Percentiles rank a stretch among this genome's conserved stretches.
phyloP scores from a whole-genome alignment of 2,329 filamentous ascomycete genomes.

The Malbranchea zuffiana region DNA sequence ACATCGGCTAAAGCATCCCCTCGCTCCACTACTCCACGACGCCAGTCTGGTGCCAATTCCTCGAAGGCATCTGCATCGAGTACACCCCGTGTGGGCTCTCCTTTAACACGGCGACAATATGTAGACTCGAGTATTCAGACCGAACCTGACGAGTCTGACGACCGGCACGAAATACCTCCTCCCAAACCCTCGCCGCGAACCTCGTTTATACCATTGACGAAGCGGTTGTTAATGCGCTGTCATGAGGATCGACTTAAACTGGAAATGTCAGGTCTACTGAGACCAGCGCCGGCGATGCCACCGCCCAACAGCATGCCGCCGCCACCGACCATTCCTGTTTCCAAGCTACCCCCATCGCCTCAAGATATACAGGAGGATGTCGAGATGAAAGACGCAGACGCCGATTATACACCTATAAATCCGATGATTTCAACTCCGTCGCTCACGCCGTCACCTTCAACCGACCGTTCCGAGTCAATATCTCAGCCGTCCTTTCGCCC shows the following conservation, averaged over 20 bases:
- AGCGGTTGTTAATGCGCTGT: conserved; percentile 34
- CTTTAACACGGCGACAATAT: conserved; percentile 23
- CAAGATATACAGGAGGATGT: conserved; percentile 11
- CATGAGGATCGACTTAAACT: conserved; percentile 31
- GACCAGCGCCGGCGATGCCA: not conserved
- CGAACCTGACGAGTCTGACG: conserved; percentile 32
- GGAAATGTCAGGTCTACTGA: conserved; percentile 19
- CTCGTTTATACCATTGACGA: conserved; percentile 32
- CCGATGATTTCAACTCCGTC: not conserved
- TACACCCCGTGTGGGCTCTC: conserved; percentile 20
- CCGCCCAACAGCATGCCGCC: conserved; percentile 12
- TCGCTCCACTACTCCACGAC: conserved; percentile 16
- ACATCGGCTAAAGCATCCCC: conserved; percentile 25
- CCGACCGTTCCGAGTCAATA: conserved; percentile 9
- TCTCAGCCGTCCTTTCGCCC: conserved; percentile 21
- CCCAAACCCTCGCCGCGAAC: conserved; percentile 17
- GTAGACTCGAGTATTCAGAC: conserved; percentile 35
- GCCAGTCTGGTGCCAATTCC: conserved; percentile 20
- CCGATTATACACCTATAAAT: conserved; percentile 19
- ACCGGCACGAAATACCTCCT: conserved; percentile 15
- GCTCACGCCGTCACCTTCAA: not conserved
- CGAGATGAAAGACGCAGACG: conserved; percentile 31
- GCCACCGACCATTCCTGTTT: conserved; percentile 9
- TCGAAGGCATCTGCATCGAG: conserved; percentile 24
- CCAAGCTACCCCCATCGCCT: conserved; percentile 11